Base-by-base conservation (phyloP, 1,284 basidiomycete species). In the Spongiforma sp. region DNA sequence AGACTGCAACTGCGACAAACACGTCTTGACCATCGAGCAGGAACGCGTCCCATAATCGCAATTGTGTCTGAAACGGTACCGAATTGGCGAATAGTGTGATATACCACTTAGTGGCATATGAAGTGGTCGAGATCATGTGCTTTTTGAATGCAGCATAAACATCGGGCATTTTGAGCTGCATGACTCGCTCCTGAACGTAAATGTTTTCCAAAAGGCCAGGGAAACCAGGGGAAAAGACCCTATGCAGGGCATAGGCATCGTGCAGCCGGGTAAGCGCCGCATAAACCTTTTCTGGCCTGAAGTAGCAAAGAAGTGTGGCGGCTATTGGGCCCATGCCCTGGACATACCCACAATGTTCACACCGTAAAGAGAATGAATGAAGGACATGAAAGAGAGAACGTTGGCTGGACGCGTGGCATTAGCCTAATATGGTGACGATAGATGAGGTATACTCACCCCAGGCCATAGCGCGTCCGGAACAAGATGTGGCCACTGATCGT, bases 291-390 rank as follows among this genome's bases (percentile, higher is more conserved):
- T 95, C 93, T 7, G 95, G 93, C 65, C 91, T 90, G 75, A 95
- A 93, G 78, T 99, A 99, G 79, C 93, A 96, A 19, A 99, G 85
- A 34, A 99, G 84, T 2, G 96, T 98, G 1, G 96, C 95, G 0
- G 96, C 96, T 60, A 99, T 94, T 9, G 96, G 94, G 1, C 98
- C 97, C 97, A 99, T 99, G 59, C 98, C 97, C 80, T 99, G 98
- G 62, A 97, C 97, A 77, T 99, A 99, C 4, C 96, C 98, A 70
- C 98, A 99, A n/a, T 86, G 83, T 17, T 82, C 77, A 79, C 96
- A 98, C 12, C 85, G 83, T 57, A 97, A 84, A 11, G 95, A 96
- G 74, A 98, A 95, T 53, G 88, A 89, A 77, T 99, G 97, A 28
- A 99, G 83, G 61, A 98, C 95, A 75, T 96, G 95, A 79, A 99